These are phyloP conservation scores for Aspergillus texensis DNA, from an alignment of 2,329 filamentous ascomycete species.

Conservation along the genomic window DNA sequence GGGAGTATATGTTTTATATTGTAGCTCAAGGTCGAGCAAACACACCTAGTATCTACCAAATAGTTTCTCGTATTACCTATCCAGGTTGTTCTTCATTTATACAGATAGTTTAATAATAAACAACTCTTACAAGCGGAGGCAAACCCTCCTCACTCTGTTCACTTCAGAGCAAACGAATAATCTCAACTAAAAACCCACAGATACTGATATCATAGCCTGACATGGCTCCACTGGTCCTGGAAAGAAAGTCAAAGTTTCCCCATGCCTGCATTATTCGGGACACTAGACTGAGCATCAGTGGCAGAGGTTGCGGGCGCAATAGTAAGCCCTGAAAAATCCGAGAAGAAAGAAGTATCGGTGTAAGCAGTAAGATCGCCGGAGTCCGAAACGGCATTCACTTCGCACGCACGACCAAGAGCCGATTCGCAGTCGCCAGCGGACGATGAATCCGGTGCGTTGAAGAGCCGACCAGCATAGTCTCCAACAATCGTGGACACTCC, in stretches of 20 bases:
- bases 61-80: too few relatives aligned
- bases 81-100: too few relatives aligned
- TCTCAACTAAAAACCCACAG: too few relatives aligned
- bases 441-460: background rate
- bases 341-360: background rate
- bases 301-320: background rate
- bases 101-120: too few relatives aligned
- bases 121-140: too few relatives aligned
- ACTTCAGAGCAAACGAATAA: too few relatives aligned
- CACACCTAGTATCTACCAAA: too few relatives aligned
- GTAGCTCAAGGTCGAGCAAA: too few relatives aligned
- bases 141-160: background rate
- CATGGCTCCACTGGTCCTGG: too few relatives aligned
- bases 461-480: background rate
- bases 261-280: background rate
- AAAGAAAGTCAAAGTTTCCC: background rate
- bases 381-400: background rate
- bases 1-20: too few relatives aligned
- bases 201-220: too few relatives aligned
- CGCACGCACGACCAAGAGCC: background rate
- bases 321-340: background rate
- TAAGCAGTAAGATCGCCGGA: background rate
- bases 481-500: background rate
- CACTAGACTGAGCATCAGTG: background rate
- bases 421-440: background rate